Conservation (phyloP, 192 early-diverging fungal species). For the Piromyces finnis region DNA sequence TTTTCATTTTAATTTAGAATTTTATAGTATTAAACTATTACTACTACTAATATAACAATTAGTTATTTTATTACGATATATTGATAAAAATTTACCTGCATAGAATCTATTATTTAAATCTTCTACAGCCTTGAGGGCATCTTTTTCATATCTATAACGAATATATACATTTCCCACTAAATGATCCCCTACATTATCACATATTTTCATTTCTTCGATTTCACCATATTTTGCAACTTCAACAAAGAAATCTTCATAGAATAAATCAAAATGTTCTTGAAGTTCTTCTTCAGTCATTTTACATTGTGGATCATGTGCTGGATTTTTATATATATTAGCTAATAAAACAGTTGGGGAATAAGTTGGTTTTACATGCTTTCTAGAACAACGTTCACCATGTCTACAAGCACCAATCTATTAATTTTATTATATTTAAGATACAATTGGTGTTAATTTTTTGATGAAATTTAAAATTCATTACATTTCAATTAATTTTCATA, state of each 20-base stretch:
- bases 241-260: conserved; percentile 91
- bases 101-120: conserved; percentile 89
- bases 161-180: conserved; percentile 81
- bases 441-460: too few species aligned
- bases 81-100: too few species aligned
- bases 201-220: conserved; percentile 89
- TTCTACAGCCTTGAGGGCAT: conserved; percentile 80
- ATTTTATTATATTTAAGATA: too few species aligned
- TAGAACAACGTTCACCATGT: conserved; percentile 89
- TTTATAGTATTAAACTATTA: too few species aligned
- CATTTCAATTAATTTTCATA: too few species aligned
- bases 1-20: too few species aligned
- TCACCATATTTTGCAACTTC: conserved; percentile 94
- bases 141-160: conserved; percentile 75
- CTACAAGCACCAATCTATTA: conserved; percentile 95
- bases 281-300: conserved; percentile 46
- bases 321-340: conserved; percentile 91
- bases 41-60: too few species aligned
- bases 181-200: conserved; percentile 97
- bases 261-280: conserved; percentile 82
- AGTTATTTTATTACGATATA: too few species aligned
- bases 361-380: conserved; percentile 92
- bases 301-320: conserved; percentile 47
- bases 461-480: too few species aligned
- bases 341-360: conserved; percentile 88